Percentiles rank a stretch among this genome's conserved stretches.
Conservation (phyloP, 768 basidiomycete species). For the Hydnomerulius pinastri region DNA sequence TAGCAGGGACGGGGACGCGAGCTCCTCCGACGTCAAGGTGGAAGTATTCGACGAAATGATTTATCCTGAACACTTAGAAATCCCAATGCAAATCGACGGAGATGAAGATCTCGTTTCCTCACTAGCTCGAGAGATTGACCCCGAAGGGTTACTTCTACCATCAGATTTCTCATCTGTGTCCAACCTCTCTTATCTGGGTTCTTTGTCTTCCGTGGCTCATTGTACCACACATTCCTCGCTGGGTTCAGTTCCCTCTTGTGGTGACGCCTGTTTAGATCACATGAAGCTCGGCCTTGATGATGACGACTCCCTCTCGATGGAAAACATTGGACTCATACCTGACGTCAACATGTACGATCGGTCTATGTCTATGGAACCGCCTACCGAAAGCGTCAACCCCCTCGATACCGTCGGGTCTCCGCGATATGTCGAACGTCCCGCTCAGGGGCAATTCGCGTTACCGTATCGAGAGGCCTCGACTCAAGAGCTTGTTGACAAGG, state of each 20-base stretch:
- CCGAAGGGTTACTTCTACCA: background rate
- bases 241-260: background rate
- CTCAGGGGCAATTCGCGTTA: background rate
- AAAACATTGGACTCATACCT: slow-evolving; percentile 29
- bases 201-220: background rate
- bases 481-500: background rate
- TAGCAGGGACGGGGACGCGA: background rate
- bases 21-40: background rate
- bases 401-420: slow-evolving; percentile 34
- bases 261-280: background rate
- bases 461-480: background rate
- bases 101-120: background rate
- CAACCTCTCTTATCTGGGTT: background rate
- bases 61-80: slow-evolving; percentile 1
- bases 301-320: slow-evolving; percentile 11
- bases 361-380: slow-evolving; percentile 15
- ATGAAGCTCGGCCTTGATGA: slow-evolving; percentile 8
- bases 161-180: background rate
- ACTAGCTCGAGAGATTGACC: background rate
- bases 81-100: slow-evolving; percentile 8
- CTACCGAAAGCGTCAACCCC: slow-evolving; percentile 40
- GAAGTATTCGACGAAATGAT: background rate
- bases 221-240: background rate
- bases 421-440: background rate
- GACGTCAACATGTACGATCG: slow-evolving; percentile 38